phyloP scores from a whole-genome alignment of 768 basidiomycete genomes.

The Leucosporidium creatinivorum region DNA sequence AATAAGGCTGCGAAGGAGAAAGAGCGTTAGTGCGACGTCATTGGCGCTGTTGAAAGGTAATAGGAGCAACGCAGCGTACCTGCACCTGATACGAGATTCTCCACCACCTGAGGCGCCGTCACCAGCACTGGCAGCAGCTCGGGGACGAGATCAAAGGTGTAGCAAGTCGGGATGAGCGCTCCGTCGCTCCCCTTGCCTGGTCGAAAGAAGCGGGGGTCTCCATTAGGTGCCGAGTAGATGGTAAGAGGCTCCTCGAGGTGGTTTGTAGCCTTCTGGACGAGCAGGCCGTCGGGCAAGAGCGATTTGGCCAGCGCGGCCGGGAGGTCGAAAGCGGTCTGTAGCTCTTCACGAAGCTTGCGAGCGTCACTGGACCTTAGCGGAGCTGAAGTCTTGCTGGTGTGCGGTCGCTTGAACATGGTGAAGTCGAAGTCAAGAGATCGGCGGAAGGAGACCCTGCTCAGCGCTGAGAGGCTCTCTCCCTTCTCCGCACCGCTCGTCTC shows the following conservation, averaged over 20 bases:
- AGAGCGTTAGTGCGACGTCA: not conserved
- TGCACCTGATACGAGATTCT: constrained; percentile 12
- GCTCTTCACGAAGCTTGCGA: constrained; percentile 18
- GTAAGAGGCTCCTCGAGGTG: constrained; percentile 29
- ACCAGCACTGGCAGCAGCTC: constrained; percentile 11
- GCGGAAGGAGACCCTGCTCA: no score
- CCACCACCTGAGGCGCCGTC: constrained; percentile 18
- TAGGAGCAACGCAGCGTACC: not conserved
- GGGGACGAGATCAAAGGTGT: constrained; percentile 12
- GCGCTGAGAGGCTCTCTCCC: no score
- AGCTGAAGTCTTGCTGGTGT: constrained; percentile 15
- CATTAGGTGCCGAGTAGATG: constrained; percentile 5
- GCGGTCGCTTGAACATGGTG: constrained; percentile 30
- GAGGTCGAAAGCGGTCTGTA: not conserved
- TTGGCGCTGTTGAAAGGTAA: not conserved
- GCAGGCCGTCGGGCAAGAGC: constrained; percentile 13
- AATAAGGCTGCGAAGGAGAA: constrained; percentile 14
- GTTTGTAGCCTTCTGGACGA: constrained; percentile 9
- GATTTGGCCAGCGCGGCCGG: not conserved
- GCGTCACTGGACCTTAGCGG: constrained; percentile 25
- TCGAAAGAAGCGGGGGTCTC: constrained; percentile 11
- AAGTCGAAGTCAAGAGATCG: not conserved
- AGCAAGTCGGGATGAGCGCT: constrained; percentile 15
- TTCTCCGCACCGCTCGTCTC: no score
- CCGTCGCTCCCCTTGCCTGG: constrained; percentile 12